Conservation (phyloP, 352 stramenopile species). For the Elongisporangium anandrum region DNA sequence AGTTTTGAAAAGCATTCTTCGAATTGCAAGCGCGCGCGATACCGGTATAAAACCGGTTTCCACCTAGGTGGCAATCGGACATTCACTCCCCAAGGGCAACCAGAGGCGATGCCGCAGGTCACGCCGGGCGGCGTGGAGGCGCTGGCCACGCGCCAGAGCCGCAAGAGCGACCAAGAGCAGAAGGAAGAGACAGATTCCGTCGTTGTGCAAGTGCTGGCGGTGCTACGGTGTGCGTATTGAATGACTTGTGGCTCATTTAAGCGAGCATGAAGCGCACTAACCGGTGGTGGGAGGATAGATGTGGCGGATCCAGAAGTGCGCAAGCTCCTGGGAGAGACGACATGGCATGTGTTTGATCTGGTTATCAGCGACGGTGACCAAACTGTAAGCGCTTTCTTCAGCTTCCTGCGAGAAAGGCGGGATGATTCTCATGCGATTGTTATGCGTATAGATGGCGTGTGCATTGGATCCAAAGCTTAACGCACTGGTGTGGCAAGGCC, state of each 20-base stretch:
- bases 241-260: not conserved
- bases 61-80: not conserved
- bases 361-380: slow-evolving; percentile 52
- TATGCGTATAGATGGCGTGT: slow-evolving; percentile 28
- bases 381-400: slow-evolving; percentile 17
- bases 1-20: not conserved
- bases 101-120: slow-evolving; percentile 8
- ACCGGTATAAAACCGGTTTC: not conserved
- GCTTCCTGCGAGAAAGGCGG: not conserved
- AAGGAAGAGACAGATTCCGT: slow-evolving; percentile 6
- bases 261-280: not conserved
- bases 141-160: slow-evolving; percentile 17
- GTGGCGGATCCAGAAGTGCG: slow-evolving; percentile 38
- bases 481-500: slow-evolving; percentile 32
- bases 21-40: not conserved
- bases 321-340: slow-evolving; percentile 17
- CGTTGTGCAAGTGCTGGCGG: slow-evolving; percentile 43
- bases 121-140: slow-evolving; percentile 30
- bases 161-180: not conserved
- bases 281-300: slow-evolving; percentile 26
- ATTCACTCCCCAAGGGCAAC: not conserved
- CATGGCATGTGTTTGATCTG: slow-evolving; percentile 51
- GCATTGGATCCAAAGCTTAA: slow-evolving; percentile 33
- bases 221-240: slow-evolving; percentile 47
- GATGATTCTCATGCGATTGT: not conserved